A percentile compares a stretch with the other conserved stretches of the same genome.
These are phyloP conservation scores for Sclerotinia minor DNA, from an alignment of 2,329 filamentous ascomycete species.

Conservation along the genomic window DNA sequence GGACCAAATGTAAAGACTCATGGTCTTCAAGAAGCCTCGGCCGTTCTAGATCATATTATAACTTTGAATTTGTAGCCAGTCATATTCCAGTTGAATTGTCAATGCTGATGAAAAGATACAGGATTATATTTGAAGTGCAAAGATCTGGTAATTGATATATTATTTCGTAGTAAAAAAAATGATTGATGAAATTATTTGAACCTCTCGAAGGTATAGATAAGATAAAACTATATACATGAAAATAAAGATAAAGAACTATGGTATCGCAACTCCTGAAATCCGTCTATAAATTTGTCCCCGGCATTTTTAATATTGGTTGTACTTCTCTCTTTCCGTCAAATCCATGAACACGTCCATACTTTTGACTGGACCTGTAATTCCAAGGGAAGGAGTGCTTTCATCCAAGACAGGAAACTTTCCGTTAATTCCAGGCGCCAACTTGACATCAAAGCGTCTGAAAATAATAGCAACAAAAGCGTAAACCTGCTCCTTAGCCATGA, in stretches of 20 bases:
- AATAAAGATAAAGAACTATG: background rate
- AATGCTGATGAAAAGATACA: background rate
- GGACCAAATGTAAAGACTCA: background rate
- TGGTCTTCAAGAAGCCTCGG: background rate
- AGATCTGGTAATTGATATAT: background rate
- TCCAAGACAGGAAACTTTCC: constrained; percentile 16
- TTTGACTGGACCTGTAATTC: constrained; percentile 19
- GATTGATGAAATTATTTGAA: background rate
- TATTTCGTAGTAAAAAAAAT: background rate
- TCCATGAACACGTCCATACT: constrained; percentile 21
- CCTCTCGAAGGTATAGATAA: background rate
- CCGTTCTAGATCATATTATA: background rate
- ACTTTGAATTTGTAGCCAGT: background rate
- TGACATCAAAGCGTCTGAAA: constrained; percentile 23
- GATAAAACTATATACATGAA: background rate
- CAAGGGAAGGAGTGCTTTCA: constrained; percentile 20
- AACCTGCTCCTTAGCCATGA: constrained; percentile 24
- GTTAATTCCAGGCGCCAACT: constrained; percentile 5
- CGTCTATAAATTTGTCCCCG: background rate
- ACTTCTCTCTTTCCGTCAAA: background rate
- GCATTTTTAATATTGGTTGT: background rate
- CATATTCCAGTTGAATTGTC: background rate
- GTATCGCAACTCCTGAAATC: background rate
- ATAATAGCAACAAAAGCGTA: constrained; percentile 22
- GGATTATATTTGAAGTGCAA: background rate